A percentile compares a stretch with the other conserved stretches of the same genome.
Evolutionary conservation across 768 basidiomycete genomes (phyloP).

Genomic region (Lactarius deliciosus): DNA sequence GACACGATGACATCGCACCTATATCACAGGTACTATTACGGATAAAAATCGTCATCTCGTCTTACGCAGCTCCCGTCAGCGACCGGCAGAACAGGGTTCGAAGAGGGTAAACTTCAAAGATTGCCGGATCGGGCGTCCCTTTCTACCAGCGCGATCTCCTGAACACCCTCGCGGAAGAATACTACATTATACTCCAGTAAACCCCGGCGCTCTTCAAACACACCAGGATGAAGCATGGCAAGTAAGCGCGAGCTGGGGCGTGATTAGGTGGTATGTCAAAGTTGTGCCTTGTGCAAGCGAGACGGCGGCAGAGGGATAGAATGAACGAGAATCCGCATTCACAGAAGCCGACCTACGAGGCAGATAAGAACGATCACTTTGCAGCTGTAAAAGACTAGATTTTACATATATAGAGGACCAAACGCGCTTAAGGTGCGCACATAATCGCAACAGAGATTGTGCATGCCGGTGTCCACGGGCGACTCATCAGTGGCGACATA

Average conservation of each 20-base stretch:
- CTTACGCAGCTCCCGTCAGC: not conserved
- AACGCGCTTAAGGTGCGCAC: conserved; percentile 85
- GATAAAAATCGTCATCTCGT: not conserved
- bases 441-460: conserved; percentile 90
- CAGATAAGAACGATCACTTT: conserved; percentile 11
- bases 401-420: conserved; percentile 80
- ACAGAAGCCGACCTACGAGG: conserved; percentile 18
- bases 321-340: conserved; percentile 42
- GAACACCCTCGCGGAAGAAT: conserved; percentile 78
- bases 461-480: conserved; percentile 84
- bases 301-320: conserved; percentile 70
- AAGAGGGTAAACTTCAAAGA: conserved; percentile 14
- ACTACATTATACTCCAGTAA: conserved; percentile 86
- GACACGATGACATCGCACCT: not conserved
- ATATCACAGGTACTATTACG: not conserved
- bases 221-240: conserved; percentile 68
- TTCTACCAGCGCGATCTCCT: conserved; percentile 80
- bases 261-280: conserved; percentile 82
- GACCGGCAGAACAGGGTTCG: not conserved
- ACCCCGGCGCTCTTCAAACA: conserved; percentile 71
- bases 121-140: conserved; percentile 43
- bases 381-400: not conserved
- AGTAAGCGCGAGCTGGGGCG: conserved; percentile 69
- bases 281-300: conserved; percentile 67
- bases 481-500: conserved; percentile 95